A percentile compares a stretch with the other conserved stretches of the same genome.
phyloP scores from a whole-genome alignment of 805 yeast species.

The Lachancea kluyveri region DNA sequence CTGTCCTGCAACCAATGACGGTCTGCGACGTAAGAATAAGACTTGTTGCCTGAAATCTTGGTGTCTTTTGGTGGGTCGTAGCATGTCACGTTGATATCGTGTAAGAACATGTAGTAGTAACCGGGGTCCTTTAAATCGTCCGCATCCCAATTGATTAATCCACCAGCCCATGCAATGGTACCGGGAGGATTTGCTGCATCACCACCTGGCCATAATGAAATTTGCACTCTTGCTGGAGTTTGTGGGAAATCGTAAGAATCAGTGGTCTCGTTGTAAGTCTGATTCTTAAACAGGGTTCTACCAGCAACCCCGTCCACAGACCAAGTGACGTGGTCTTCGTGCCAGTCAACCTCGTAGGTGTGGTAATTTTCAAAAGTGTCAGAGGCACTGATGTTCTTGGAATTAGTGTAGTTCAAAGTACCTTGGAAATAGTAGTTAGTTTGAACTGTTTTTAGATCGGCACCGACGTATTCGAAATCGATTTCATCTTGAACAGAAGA shows the following conservation, averaged over 20 bases:
- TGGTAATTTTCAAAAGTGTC: slow-evolving; percentile 67
- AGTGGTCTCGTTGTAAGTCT: slow-evolving; percentile 58
- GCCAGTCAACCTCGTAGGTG: slow-evolving; percentile 76
- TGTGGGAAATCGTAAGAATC: slow-evolving; percentile 57
- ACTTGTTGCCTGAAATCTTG: slow-evolving; percentile 36
- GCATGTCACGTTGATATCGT: slow-evolving; percentile 56
- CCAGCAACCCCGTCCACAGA: slow-evolving; percentile 58
- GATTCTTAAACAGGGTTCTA: slow-evolving; percentile 57
- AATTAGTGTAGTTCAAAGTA: slow-evolving; percentile 58
- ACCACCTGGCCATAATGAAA: slow-evolving; percentile 80
- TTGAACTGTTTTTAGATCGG: slow-evolving; percentile 59
- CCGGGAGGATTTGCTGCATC: slow-evolving; percentile 46
- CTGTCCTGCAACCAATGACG: slow-evolving; percentile 43
- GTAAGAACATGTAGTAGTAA: slow-evolving; percentile 67
- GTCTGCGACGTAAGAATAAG: slow-evolving; percentile 49
- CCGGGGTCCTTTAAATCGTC: slow-evolving; percentile 68
- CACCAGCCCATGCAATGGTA: slow-evolving; percentile 84
- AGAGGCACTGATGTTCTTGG: slow-evolving; percentile 33
- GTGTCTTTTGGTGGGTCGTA: slow-evolving; percentile 66
- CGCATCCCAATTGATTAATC: slow-evolving; percentile 76
- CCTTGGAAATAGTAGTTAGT: slow-evolving; percentile 80
- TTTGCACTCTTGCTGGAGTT: slow-evolving; percentile 67
- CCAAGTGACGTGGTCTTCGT: slow-evolving; percentile 67
- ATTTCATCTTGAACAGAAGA: slow-evolving; percentile 88
- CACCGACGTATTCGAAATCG: slow-evolving; percentile 84